Evolutionary conservation across 108 stramenopile species (phyloP).

Genomic region (Fragilaria radians): DNA sequence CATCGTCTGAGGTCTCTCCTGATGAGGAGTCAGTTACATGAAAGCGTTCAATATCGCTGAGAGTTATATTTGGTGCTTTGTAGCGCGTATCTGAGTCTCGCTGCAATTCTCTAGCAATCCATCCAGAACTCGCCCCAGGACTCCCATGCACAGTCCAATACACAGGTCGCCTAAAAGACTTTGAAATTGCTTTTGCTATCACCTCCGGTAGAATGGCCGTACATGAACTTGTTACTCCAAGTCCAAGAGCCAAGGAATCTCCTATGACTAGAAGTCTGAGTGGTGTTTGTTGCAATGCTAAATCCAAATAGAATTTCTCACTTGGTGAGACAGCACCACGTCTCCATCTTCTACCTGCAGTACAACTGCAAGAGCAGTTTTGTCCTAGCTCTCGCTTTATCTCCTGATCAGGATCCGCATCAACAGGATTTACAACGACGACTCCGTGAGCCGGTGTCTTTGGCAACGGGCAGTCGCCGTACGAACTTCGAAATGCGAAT

Average conservation of each 20-base stretch:
- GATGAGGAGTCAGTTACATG: neutral
- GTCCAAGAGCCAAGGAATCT: constrained; percentile 62
- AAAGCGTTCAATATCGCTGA: neutral
- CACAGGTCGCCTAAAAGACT: constrained; percentile 30
- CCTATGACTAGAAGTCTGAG: constrained; percentile 54
- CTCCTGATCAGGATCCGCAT: constrained; percentile 2
- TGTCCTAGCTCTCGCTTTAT: too few relatives aligned
- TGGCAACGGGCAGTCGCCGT: constrained; percentile 34
- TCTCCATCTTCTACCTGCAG: neutral
- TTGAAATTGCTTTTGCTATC: constrained; percentile 45
- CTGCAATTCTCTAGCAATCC: constrained; percentile 25
- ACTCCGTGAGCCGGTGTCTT: constrained; percentile 31
- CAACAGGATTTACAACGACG: constrained; percentile 20
- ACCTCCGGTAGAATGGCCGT: constrained; percentile 50
- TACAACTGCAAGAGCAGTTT: constrained; percentile 3
- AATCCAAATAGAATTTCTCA: neutral
- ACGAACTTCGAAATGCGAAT: constrained; percentile 24
- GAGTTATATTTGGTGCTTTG: neutral
- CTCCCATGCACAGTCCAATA: constrained; percentile 55
- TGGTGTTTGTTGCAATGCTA: constrained; percentile 14
- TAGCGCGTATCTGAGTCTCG: neutral
- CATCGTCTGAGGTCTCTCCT: constrained; percentile 7
- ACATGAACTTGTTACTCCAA: constrained; percentile 40
- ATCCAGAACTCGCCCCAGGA: constrained; percentile 28
- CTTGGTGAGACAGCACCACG: neutral